Base-by-base conservation (phyloP, 2,329 filamentous ascomycete genomes). In the Berkeleyomyces rouxiae region DNA sequence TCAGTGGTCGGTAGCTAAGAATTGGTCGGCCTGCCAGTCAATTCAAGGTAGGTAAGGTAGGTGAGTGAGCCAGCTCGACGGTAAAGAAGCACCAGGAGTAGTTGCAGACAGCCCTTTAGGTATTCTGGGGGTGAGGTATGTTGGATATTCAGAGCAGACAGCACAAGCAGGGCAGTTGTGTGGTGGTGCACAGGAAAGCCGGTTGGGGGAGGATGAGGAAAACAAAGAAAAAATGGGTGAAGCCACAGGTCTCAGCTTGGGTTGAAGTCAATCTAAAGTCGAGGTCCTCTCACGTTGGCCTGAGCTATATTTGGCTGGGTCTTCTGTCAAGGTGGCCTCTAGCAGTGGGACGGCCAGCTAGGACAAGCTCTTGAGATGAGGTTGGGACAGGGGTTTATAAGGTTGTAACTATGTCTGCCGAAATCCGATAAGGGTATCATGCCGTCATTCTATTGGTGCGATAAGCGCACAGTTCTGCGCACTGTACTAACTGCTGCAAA, bases 241-340 rank as follows among this genome's bases (percentile, higher is more conserved):
- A 46, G 23, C 55, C 40, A 36, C 36, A 33, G 13, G 42, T 44
- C 42, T 44, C 42, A 44, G 42, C 43, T 39, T 7, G 33, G 39
- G 51, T 37, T 13, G 16, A 55, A 55, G 51, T 31, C 7, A 55
- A 55, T 31, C 51, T n/a, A 37, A n/a, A 55, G 23, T 37, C 31
- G 51, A 37, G 33, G 33, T 46, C 4, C 43, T 46, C 43, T 46
- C 43, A 46, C 43, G 43, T 55, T 37, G 51, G 51, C 51, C 51
- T 55, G 51, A 55, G 51, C 51, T 55, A 39, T 55, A 55, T 55
- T 39, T n/a, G 11, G 11, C 36, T 57, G 23, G n/a, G 39, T 61
- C 42, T 49, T 55, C 60, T 46, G 62, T 61, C 62, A 61, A 64
- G 58, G 58, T 64, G 62, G 62, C 62, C 62, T 63, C 57, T 63